Evolutionary conservation across 2,329 filamentous ascomycete species (phyloP).

Genomic region (Aspergillus clavatus): DNA sequence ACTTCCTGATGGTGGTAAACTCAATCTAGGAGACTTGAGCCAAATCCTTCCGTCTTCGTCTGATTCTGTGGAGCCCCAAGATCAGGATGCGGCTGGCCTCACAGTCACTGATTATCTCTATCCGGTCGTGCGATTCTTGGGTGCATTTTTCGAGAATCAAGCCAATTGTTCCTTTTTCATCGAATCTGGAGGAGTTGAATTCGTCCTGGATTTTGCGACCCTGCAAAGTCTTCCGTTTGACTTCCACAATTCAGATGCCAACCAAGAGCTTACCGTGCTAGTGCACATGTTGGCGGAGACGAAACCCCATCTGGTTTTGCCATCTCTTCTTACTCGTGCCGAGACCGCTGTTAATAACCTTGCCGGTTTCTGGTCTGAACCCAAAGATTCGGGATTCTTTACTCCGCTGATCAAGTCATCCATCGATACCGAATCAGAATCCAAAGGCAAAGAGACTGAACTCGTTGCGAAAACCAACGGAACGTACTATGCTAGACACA

Average conservation of each 20-base stretch:
- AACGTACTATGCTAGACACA: conserved; percentile 71
- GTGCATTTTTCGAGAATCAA: conserved; percentile 69
- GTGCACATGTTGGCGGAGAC: conserved; percentile 74
- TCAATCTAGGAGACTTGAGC: conserved; percentile 28
- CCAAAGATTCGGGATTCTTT: conserved; percentile 61
- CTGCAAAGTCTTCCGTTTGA: conserved; percentile 74
- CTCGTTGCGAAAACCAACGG: conserved; percentile 52
- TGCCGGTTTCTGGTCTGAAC: conserved; percentile 57
- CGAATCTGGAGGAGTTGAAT: conserved; percentile 72
- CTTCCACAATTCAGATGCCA: conserved; percentile 62
- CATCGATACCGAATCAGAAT: conserved; percentile 15
- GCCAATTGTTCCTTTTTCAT: conserved; percentile 70
- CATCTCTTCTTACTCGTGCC: conserved; percentile 71
- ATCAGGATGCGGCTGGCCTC: conserved; percentile 48
- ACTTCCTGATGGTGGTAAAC: conserved; percentile 36
- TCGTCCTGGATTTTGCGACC: conserved; percentile 76
- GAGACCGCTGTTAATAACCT: conserved; percentile 65
- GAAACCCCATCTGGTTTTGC: conserved; percentile 74
- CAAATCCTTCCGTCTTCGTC: conserved; percentile 23
- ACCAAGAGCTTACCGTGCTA: conserved; percentile 66
- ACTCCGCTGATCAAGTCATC: conserved; percentile 52
- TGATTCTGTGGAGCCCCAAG: conserved; percentile 40
- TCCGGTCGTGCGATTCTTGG: conserved; percentile 71
- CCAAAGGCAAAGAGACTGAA: conserved; percentile 17
- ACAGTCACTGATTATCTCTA: conserved; percentile 66